Conservation (phyloP, 169 alveolate species). For the Sarcocystis neurona region DNA sequence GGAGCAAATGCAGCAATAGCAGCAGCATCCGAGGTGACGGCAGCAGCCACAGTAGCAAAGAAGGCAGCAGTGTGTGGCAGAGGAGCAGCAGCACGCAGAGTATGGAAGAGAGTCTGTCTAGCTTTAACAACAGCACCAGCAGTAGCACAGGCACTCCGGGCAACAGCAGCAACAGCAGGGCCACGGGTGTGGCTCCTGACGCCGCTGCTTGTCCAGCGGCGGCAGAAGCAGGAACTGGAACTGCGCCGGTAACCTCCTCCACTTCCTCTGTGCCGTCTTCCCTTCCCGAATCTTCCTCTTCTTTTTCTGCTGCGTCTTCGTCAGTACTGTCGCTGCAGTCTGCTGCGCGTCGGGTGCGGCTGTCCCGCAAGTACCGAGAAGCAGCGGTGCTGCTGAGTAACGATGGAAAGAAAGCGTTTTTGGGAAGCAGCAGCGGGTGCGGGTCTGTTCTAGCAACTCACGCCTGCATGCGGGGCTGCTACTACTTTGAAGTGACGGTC, state of each 20-base stretch:
- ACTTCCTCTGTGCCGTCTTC: too few relatives aligned
- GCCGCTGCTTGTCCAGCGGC: too few relatives aligned
- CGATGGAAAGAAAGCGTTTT: constrained; percentile 7
- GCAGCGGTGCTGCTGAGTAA: constrained; percentile 48
- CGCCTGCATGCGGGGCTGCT: constrained; percentile 40
- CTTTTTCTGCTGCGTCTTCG: constrained; percentile 22
- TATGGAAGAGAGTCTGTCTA: too few relatives aligned
- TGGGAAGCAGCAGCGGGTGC: constrained; percentile 53
- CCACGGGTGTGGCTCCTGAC: too few relatives aligned
- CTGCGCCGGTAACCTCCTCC: too few relatives aligned
- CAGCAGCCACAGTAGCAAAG: not conserved
- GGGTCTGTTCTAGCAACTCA: constrained; percentile 61
- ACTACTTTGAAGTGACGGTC: constrained; percentile 47
- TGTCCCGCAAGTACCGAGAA: constrained; percentile 58
- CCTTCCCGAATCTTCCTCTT: too few relatives aligned
- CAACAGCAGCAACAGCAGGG: constrained; percentile 49
- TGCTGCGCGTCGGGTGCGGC: constrained; percentile 59
- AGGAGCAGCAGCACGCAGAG: not conserved
- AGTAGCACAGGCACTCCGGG: too few relatives aligned
- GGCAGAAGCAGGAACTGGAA: too few relatives aligned
- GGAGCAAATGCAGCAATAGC: constrained; percentile 44
- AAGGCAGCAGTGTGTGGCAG: not conserved
- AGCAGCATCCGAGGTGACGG: constrained; percentile 35
- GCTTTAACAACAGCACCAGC: not conserved
- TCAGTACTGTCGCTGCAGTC: constrained; percentile 58